phyloP scores from a whole-genome alignment of 371 early-diverging fungal species.

The Basidiobolus meristosporus region DNA sequence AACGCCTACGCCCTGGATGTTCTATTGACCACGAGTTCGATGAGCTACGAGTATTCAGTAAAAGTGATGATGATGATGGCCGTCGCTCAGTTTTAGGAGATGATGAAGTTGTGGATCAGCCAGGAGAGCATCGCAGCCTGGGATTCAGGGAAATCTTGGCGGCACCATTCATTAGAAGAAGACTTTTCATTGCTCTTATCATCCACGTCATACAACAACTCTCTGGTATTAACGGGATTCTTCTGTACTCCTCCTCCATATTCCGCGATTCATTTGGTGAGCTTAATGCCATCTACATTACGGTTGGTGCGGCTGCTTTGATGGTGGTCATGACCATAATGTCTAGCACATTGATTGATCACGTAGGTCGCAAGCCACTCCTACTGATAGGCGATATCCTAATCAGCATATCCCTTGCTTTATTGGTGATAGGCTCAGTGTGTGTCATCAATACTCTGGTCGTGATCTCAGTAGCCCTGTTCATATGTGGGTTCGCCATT shows the following conservation, averaged over 20 bases:
- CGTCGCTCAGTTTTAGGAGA: background rate
- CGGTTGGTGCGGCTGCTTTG: constrained; percentile 24
- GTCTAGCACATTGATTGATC: constrained; percentile 39
- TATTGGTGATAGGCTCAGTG: constrained; percentile 30
- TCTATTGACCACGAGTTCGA: constrained; percentile 33
- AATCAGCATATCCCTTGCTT: constrained; percentile 20
- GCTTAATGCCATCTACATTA: constrained; percentile 18
- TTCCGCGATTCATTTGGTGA: constrained; percentile 20
- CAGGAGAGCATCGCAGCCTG: background rate
- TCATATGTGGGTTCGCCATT: constrained; percentile 59
- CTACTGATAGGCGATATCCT: constrained; percentile 38
- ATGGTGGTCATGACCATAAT: constrained; percentile 31
- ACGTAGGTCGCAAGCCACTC: constrained; percentile 48
- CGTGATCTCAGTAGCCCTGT: constrained; percentile 46
- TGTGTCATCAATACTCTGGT: constrained; percentile 26
- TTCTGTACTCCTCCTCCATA: constrained; percentile 44
- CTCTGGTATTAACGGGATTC: constrained; percentile 70
- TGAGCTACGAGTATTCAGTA: too few species aligned
- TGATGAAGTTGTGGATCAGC: background rate
- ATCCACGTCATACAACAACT: constrained; percentile 49
- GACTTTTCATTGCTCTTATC: constrained; percentile 22
- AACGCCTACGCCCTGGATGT: constrained; percentile 27
- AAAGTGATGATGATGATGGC: too few species aligned
- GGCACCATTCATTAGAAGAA: constrained; percentile 26
- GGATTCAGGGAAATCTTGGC: constrained; percentile 16